Conservation (phyloP, 2,329 filamentous ascomycete species). For the Chrysosphaeria jannelii region DNA sequence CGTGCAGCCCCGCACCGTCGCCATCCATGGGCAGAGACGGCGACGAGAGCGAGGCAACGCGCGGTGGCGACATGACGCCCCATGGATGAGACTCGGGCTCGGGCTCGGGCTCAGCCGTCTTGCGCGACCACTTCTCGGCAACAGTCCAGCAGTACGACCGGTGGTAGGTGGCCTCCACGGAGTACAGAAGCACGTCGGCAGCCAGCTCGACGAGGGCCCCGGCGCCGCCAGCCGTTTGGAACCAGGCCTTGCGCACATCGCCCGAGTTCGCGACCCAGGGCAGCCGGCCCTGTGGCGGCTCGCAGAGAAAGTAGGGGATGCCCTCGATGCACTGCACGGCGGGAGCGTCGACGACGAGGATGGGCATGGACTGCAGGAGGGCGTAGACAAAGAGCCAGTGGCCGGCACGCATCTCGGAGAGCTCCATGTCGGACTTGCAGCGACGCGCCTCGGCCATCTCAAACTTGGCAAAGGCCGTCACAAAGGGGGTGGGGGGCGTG, state of each 20-base stretch:
- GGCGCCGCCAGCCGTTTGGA: conserved; percentile 33
- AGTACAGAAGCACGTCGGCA: conserved; percentile 27
- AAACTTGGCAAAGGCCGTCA: conserved; percentile 39
- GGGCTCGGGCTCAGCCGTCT: neutral
- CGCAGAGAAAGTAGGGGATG: conserved; percentile 58
- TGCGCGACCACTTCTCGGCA: conserved; percentile 17
- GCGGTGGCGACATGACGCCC: no score
- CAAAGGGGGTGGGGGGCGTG: conserved; percentile 28
- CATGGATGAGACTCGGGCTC: conserved; percentile 1
- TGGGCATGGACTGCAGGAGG: conserved; percentile 45
- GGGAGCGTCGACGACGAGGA: conserved; percentile 48
- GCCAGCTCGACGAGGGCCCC: conserved; percentile 25
- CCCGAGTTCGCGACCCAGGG: conserved; percentile 43
- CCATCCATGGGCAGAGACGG: no score
- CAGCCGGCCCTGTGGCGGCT: conserved; percentile 38
- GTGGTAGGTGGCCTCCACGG: conserved; percentile 27
- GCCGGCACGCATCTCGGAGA: conserved; percentile 40
- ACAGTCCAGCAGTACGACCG: conserved; percentile 25
- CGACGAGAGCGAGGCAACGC: no score
- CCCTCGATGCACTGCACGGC: conserved; percentile 35
- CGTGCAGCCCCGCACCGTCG: no score
- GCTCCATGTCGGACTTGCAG: conserved; percentile 31
- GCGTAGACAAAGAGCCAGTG: conserved; percentile 63
- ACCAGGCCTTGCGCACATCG: conserved; percentile 38
- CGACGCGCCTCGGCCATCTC: conserved; percentile 32